These are phyloP conservation scores for Termitomyces sp. DNA, from an alignment of 768 basidiomycete species.

Conservation along the genomic window DNA sequence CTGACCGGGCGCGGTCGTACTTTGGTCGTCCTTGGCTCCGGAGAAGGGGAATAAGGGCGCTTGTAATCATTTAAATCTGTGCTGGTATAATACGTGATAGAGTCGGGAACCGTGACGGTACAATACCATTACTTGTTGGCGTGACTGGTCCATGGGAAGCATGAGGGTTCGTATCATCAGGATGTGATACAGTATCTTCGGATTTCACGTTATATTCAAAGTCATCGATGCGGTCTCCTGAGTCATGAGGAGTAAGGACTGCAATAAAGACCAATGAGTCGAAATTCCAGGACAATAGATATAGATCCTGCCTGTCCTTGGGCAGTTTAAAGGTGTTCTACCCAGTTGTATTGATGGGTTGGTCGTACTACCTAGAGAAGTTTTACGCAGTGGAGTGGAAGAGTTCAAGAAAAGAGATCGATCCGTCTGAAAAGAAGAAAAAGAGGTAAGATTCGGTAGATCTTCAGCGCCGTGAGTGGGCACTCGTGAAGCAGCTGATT, in stretches of 20 bases:
- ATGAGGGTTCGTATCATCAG: background rate
- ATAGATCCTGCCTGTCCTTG: background rate
- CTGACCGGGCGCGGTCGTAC: background rate
- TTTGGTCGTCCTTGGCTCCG: background rate
- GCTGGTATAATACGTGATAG: slow-evolving; percentile 1
- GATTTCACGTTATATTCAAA: background rate
- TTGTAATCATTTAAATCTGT: background rate
- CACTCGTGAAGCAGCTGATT: background rate
- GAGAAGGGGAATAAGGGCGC: slow-evolving; percentile 6
- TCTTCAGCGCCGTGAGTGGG: background rate
- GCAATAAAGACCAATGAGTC: background rate
- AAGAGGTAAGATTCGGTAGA: too few relatives aligned
- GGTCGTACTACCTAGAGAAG: background rate
- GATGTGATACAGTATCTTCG: background rate
- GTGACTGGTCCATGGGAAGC: background rate
- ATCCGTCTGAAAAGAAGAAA: background rate
- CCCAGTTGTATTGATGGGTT: background rate
- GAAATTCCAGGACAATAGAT: background rate
- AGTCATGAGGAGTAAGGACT: background rate
- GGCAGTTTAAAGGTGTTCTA: background rate
- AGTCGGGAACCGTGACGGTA: background rate
- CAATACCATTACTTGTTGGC: background rate
- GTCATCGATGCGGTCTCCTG: background rate
- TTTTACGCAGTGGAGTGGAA: background rate
- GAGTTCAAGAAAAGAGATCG: background rate